phyloP scores from a whole-genome alignment of 2,329 filamentous ascomycete genomes.

The Cercospora sp. region DNA sequence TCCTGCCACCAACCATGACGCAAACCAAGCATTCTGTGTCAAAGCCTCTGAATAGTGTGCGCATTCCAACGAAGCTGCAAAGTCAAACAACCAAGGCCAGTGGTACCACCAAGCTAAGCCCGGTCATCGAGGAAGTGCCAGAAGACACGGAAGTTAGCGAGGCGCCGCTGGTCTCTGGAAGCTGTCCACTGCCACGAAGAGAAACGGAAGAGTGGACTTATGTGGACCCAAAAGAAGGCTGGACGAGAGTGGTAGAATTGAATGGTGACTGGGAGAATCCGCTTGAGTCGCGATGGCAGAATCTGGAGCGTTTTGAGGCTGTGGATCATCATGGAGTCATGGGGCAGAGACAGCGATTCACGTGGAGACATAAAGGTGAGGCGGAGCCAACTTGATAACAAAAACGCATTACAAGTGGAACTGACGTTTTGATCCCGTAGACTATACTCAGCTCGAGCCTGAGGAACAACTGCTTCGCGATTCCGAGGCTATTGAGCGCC shows the following conservation, averaged over 20 bases:
- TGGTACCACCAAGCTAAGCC: not conserved
- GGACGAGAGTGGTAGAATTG: not conserved
- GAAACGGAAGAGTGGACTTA: not conserved
- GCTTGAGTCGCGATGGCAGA: not conserved
- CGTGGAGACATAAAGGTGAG: conserved; percentile 1
- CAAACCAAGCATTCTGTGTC: not conserved
- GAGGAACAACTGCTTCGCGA: not conserved
- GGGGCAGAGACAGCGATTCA: not conserved
- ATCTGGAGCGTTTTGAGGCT: not conserved
- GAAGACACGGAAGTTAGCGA: not conserved
- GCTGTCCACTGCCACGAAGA: not conserved
- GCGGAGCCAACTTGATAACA: not conserved
- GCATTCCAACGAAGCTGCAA: not conserved
- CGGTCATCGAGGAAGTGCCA: not conserved
- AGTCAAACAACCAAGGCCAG: not conserved
- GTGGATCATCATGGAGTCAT: not conserved
- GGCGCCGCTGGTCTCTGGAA: not conserved
- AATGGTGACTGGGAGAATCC: not conserved
- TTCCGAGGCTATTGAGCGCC: not conserved
- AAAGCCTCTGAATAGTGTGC: not conserved
- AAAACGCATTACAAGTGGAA: not conserved
- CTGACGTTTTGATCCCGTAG: not conserved
- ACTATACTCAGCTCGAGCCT: not conserved
- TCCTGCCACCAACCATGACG: not conserved
- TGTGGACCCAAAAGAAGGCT: not conserved